Percentiles rank a stretch among this genome's conserved stretches.
phyloP scores from a whole-genome alignment of 208 protist genomes.

The Leishmania turanica region DNA sequence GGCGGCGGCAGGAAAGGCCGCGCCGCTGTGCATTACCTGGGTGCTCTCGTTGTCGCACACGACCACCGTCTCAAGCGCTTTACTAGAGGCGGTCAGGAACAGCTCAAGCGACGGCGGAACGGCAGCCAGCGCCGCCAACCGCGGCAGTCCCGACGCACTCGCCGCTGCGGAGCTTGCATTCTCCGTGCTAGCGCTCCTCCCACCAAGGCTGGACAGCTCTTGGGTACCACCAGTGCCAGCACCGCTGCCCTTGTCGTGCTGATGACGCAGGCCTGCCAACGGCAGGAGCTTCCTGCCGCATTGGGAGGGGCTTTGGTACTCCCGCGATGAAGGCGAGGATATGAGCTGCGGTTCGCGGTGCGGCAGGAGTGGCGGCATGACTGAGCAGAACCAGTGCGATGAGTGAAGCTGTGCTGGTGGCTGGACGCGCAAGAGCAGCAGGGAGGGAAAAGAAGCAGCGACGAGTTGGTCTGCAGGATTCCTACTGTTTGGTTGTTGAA shows the following conservation, averaged over 20 bases:
- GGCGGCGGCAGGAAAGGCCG: too few species aligned
- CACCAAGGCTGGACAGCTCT: neutral
- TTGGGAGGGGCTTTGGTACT: neutral
- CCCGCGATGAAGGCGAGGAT: neutral
- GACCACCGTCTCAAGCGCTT: neutral
- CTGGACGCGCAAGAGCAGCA: neutral
- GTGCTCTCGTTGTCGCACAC: neutral
- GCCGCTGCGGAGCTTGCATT: neutral
- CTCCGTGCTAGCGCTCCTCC: neutral
- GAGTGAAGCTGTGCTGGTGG: neutral
- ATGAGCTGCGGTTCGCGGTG: neutral
- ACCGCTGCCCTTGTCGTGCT: neutral
- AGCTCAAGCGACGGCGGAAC: neutral
- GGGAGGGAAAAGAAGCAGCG: neutral
- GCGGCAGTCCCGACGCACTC: neutral
- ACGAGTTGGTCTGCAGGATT: neutral
- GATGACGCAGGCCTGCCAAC: neutral
- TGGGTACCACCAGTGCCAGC: neutral
- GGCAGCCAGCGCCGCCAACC: neutral
- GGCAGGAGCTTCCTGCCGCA: neutral
- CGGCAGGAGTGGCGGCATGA: neutral
- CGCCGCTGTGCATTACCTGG: too few species aligned
- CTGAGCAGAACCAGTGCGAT: neutral
- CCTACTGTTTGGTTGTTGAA: neutral
- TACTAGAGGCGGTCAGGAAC: neutral